phyloP scores from a whole-genome alignment of 768 basidiomycete genomes.

The Nevesoporus exiguus region DNA sequence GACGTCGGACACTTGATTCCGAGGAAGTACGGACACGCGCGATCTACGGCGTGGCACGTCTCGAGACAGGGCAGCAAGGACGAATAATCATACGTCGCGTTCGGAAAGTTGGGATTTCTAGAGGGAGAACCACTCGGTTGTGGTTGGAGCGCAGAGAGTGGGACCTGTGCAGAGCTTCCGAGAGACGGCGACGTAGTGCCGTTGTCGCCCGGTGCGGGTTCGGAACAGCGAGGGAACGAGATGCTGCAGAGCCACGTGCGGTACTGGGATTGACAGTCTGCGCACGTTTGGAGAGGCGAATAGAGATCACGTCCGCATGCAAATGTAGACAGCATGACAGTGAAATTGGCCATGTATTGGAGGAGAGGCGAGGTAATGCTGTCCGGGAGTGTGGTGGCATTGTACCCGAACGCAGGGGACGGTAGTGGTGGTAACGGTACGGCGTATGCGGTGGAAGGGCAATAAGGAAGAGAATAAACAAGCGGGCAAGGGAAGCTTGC shows the following conservation, averaged over 20 bases:
- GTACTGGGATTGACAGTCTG: conserved; percentile 71
- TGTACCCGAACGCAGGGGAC: conserved; percentile 41
- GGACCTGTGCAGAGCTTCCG: conserved; percentile 29
- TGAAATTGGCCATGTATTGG: conserved; percentile 68
- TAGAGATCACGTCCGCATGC: conserved; percentile 80
- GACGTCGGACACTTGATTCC: conserved; percentile 64
- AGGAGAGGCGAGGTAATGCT: conserved; percentile 50
- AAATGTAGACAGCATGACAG: conserved; percentile 63
- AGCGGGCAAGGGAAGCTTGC: conserved; percentile 69
- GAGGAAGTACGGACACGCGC: conserved; percentile 74
- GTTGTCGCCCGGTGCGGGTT: conserved; percentile 36
- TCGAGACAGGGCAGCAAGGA: conserved; percentile 77
- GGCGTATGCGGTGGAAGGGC: conserved; percentile 66
- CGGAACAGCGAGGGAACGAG: conserved; percentile 72
- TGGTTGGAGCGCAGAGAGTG: conserved; percentile 49
- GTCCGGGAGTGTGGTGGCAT: conserved; percentile 48
- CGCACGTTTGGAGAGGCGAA: conserved; percentile 73
- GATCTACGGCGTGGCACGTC: conserved; percentile 66
- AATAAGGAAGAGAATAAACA: conserved; percentile 69
- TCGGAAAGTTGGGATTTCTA: conserved; percentile 49
- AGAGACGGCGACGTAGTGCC: conserved; percentile 5
- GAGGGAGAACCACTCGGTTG: conserved; percentile 38
- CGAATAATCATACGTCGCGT: conserved; percentile 45
- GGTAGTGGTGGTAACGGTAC: conserved; percentile 60
- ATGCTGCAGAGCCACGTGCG: conserved; percentile 74